Conservation (phyloP, 257 asterid genomes). For the Solanum piurae region DNA sequence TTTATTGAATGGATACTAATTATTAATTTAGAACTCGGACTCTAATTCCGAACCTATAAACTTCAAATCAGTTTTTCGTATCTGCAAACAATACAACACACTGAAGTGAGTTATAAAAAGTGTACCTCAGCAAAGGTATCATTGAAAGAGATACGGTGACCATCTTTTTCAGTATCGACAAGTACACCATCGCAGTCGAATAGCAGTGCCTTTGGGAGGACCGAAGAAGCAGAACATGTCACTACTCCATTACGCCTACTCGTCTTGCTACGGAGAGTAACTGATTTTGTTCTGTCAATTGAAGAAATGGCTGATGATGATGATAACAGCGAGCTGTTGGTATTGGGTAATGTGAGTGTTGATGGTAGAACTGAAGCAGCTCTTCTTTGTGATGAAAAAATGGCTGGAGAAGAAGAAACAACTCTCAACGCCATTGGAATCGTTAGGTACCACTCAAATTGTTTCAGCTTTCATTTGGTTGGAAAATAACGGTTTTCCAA, state of each 20-base stretch:
- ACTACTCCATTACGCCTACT: neutral
- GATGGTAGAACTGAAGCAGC: neutral
- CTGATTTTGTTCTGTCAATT: neutral
- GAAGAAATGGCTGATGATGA: slow-evolving; percentile 4
- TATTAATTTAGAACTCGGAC: neutral
- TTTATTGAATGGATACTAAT: neutral
- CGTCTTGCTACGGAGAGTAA: neutral
- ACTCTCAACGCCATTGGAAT: slow-evolving; percentile 21
- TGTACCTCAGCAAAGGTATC: slow-evolving; percentile 82
- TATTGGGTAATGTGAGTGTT: neutral
- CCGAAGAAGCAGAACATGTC: slow-evolving; percentile 40
- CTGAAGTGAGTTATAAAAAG: neutral
- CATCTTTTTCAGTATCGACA: slow-evolving; percentile 98
- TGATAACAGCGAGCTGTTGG: neutral
- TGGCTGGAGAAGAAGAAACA: slow-evolving; percentile 1
- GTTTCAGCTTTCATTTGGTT: slow-evolving; percentile 5
- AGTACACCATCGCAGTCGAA: slow-evolving; percentile 97
- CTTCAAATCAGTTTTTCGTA: neutral
- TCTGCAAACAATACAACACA: neutral
- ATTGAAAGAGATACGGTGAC: slow-evolving; percentile 91
- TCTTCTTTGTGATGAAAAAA: slow-evolving; percentile 4
- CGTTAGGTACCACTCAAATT: neutral
- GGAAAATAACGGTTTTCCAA: slow-evolving; percentile 9
- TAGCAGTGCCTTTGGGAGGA: slow-evolving; percentile 69
- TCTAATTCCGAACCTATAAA: neutral